phyloP scores from a whole-genome alignment of 2,329 filamentous ascomycete species.

The Beauveria pseudobassiana region DNA sequence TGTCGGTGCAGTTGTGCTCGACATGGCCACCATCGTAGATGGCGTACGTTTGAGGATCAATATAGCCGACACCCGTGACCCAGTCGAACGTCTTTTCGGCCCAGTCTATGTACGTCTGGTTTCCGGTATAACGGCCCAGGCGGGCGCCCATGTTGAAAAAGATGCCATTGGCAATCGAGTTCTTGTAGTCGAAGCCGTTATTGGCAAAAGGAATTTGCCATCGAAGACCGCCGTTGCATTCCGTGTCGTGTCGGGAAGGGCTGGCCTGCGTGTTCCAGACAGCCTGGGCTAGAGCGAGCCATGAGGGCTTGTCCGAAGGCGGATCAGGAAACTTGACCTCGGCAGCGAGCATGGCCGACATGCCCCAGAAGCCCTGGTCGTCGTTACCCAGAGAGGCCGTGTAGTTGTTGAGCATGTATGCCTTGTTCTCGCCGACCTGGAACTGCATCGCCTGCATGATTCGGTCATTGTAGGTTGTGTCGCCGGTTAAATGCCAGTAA shows the following conservation, averaged over 20 bases:
- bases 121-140: constrained; percentile 62
- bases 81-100: constrained; percentile 59
- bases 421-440: constrained; percentile 43
- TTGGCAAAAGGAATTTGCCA: constrained; percentile 76
- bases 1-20: constrained; percentile 43
- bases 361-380: constrained; percentile 60
- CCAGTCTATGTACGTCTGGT: constrained; percentile 56
- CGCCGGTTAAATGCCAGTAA: constrained; percentile 57
- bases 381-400: constrained; percentile 52
- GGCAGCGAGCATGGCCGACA: constrained; percentile 54
- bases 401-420: constrained; percentile 50
- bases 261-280: constrained; percentile 54
- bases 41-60: constrained; percentile 52
- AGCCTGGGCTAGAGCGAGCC: constrained; percentile 51
- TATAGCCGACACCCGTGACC: constrained; percentile 46
- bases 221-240: constrained; percentile 54
- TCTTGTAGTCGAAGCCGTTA: constrained; percentile 70
- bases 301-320: constrained; percentile 39
- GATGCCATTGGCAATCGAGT: constrained; percentile 52
- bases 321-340: constrained; percentile 52
- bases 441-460: constrained; percentile 44
- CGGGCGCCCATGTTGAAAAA: constrained; percentile 62
- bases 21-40: constrained; percentile 52
- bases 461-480: constrained; percentile 48
- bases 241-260: constrained; percentile 49